Evolutionary conservation across 768 basidiomycete species (phyloP).

Genomic region (Leccinum aurantiacum): DNA sequence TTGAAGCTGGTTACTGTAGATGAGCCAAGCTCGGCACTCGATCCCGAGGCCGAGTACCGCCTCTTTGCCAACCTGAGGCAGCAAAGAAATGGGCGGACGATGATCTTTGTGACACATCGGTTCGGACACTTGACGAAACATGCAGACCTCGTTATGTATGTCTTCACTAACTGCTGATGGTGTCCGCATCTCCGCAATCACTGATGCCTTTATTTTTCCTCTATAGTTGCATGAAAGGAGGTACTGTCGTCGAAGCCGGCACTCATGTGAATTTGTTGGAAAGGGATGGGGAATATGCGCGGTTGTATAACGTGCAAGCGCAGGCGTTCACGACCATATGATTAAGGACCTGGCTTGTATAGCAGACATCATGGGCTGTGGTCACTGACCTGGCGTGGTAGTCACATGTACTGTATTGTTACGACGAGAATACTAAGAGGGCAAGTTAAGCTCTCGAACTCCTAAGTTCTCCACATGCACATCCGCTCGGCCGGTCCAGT

Average conservation of each 20-base stretch:
- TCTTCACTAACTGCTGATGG: background rate
- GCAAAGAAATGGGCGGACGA: constrained; percentile 35
- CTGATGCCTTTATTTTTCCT: no score
- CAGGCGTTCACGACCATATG: constrained; percentile 25
- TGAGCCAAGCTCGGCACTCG: constrained; percentile 41
- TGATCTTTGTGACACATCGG: constrained; percentile 43
- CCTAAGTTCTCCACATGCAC: no score
- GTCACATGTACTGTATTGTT: no score
- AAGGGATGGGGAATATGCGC: constrained; percentile 33
- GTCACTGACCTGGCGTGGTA: no score
- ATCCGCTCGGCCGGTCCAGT: no score
- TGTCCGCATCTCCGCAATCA: no score
- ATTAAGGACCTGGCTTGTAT: background rate
- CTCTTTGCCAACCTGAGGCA: constrained; percentile 30
- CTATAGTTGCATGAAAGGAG: constrained; percentile 35
- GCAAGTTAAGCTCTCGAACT: no score
- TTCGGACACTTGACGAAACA: constrained; percentile 39
- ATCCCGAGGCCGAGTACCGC: constrained; percentile 36
- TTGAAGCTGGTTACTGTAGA: constrained; percentile 36
- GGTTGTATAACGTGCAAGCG: constrained; percentile 35
- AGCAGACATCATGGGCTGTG: background rate
- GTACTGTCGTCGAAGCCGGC: constrained; percentile 32
- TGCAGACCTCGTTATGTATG: constrained; percentile 40
- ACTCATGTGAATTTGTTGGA: constrained; percentile 33
- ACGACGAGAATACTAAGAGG: no score